Percentiles rank a stretch among this genome's conserved stretches.
These are phyloP conservation scores for Hypomyces rosellus DNA, from an alignment of 2,329 filamentous ascomycete genomes.

Conservation along the genomic window DNA sequence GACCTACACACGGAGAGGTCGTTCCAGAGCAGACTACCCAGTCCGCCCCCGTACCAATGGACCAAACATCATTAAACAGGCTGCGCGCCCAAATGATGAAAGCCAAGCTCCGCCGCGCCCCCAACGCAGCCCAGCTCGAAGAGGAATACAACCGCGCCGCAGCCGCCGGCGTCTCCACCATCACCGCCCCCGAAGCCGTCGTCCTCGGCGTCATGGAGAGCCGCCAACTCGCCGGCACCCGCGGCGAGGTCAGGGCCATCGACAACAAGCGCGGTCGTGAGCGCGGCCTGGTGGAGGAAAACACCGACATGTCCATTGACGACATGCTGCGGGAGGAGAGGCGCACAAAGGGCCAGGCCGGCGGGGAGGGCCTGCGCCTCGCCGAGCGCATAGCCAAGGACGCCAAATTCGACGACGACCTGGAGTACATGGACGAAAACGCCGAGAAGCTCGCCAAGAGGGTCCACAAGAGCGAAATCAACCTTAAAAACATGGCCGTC, in stretches of 20 bases:
- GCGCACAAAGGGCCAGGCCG: slow-evolving; percentile 68
- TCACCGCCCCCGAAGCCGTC: slow-evolving; percentile 56
- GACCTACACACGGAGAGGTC: slow-evolving; percentile 47
- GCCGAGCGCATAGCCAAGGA: slow-evolving; percentile 95
- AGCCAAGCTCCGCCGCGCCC: slow-evolving; percentile 74
- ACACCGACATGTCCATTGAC: slow-evolving; percentile 91
- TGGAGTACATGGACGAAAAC: slow-evolving; percentile 98
- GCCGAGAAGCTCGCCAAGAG: slow-evolving; percentile 81
- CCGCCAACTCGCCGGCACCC: slow-evolving; percentile 71
- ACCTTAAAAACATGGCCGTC: slow-evolving; percentile 82
- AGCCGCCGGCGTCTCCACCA: slow-evolving; percentile 49
- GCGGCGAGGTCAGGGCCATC: slow-evolving; percentile 68
- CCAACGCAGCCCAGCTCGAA: slow-evolving; percentile 71
- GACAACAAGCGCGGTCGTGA: slow-evolving; percentile 77
- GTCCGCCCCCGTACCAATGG: slow-evolving; percentile 43
- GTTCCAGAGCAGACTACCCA: slow-evolving; percentile 44
- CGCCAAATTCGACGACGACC: slow-evolving; percentile 78
- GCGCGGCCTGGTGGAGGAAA: slow-evolving; percentile 78
- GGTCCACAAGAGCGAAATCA: slow-evolving; percentile 80
- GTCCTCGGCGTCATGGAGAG: slow-evolving; percentile 85
- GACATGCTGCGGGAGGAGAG: slow-evolving; percentile 97
- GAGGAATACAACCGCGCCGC: slow-evolving; percentile 75
- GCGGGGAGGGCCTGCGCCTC: slow-evolving; percentile 73
- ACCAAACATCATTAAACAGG: slow-evolving; percentile 77
- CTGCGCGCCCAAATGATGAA: slow-evolving; percentile 95